Base-by-base conservation (phyloP, 371 early-diverging fungal genomes). In the Mucor sp. region DNA sequence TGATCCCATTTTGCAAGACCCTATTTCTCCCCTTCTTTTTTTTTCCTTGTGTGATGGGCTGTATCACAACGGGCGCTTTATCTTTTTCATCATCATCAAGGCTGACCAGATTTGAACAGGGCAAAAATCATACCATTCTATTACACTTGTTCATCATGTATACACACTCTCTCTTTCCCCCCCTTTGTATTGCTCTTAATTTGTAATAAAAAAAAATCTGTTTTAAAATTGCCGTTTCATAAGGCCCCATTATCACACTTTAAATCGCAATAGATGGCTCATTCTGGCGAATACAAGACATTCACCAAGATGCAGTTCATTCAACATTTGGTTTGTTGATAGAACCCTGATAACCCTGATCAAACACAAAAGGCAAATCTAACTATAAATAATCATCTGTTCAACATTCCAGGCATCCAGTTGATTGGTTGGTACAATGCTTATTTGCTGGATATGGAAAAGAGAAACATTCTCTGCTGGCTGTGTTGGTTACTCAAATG, bases 41-140 rank as follows among this genome's bases (percentile, higher is more conserved):
- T 44, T 53, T 47, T 67, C 28, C 63, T 33, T 59, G 39, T 60
- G 50, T 53, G 32, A 60, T 50, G 19, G 62, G 25, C 53, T 69
- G 32, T 62, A 62, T 62, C 32, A 56, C 56, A 30, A 21, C 21
- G 25, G 4, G 25, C 21, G 37, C 37, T 37, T 37, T 37, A 23
- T 44, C 44, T 19, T 33, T 33, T 33, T 44, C 19, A 44, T 6
- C 30, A 30, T 44, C 23, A 50, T 50, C 50, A 50, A 37, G 19
- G 44, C 7, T 44, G 8, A 44, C 23, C 50, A 50, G 23, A 3
- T 25, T 9, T 50, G n/a, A 19, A 7, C 44, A 23, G 25, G 23
- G 50, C 50, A 50, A 50, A 50, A 50, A 50, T 50, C 50, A 50
- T 50, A 23, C 50, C 14, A 50, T 11, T 50, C 25, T 25, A 50